Conservation (phyloP, 805 yeast genomes). For the Scheffersomyces ergatensis region DNA sequence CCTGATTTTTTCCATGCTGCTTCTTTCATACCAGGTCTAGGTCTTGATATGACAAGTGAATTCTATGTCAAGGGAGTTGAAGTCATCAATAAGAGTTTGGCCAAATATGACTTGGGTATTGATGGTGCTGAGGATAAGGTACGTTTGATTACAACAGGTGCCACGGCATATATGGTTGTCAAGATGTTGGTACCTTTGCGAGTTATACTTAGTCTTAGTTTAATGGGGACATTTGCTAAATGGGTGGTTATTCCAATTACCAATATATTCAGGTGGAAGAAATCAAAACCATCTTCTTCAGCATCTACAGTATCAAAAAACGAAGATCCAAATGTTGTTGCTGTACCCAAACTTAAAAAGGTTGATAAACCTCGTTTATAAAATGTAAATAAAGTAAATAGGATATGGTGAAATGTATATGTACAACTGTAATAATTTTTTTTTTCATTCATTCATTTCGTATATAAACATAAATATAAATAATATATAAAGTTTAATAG, state of each 20-base stretch:
- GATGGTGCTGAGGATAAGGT: slow-evolving; percentile 50
- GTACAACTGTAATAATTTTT: neutral
- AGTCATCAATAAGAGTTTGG: slow-evolving; percentile 53
- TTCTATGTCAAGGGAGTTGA: slow-evolving; percentile 44
- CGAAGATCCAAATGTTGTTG: too few relatives aligned
- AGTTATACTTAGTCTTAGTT: slow-evolving; percentile 45
- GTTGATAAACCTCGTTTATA: slow-evolving; percentile 36
- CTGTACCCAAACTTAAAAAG: slow-evolving; percentile 14
- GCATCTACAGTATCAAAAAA: too few relatives aligned
- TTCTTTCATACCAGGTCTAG: slow-evolving; percentile 55
- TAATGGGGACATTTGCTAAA: slow-evolving; percentile 59
- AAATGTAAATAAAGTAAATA: neutral
- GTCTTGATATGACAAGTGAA: slow-evolving; percentile 32
- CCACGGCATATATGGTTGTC: slow-evolving; percentile 69
- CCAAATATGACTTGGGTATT: slow-evolving; percentile 27
- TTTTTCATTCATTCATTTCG: neutral
- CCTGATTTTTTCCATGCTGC: slow-evolving; percentile 53
- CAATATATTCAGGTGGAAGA: neutral
- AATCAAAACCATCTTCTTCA: too few relatives aligned
- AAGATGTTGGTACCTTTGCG: slow-evolving; percentile 59
- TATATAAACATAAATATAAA: neutral
- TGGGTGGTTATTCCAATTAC: slow-evolving; percentile 48
- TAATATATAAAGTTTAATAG: neutral
- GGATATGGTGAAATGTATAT: too few relatives aligned
- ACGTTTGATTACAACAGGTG: slow-evolving; percentile 64